phyloP scores from a whole-genome alignment of 2,329 filamentous ascomycete genomes.

The Cytospora piceicola region DNA sequence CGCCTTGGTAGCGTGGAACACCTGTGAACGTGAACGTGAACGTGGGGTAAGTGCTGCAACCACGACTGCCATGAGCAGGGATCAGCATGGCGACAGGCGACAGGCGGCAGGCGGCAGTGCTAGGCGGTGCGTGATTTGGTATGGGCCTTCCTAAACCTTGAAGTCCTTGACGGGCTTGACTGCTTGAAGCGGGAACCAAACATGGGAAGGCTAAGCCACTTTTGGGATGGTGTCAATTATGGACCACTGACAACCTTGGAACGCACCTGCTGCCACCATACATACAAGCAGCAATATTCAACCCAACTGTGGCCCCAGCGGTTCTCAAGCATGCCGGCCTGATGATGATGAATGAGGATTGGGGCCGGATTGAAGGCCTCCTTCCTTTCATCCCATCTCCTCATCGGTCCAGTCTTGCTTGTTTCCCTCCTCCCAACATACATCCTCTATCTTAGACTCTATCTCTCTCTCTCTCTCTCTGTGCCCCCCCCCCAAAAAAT shows the following conservation, averaged over 20 bases:
- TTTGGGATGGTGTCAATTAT: not conserved
- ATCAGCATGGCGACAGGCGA: too few relatives aligned
- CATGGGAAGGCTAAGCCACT: not conserved
- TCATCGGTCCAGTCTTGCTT: not conserved
- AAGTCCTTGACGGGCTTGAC: too few relatives aligned
- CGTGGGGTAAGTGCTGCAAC: not conserved
- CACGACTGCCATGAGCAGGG: not conserved
- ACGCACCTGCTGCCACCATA: too few relatives aligned
- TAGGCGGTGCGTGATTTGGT: slow-evolving; percentile 1
- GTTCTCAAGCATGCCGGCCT: not conserved
- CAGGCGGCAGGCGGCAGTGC: slow-evolving; percentile 3
- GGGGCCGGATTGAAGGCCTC: not conserved
- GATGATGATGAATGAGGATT: not conserved
- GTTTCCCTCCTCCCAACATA: not conserved
- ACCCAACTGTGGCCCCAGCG: not conserved
- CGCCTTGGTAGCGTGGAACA: slow-evolving; percentile 4
- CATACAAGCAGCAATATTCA: not conserved
- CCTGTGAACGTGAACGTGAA: not conserved
- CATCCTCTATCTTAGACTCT: too few relatives aligned
- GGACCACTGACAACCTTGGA: not conserved
- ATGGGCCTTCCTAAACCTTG: not conserved
- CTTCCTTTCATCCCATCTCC: not conserved
- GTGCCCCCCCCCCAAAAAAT: not conserved
- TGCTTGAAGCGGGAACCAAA: not conserved
- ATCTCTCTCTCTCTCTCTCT: not conserved